Conservation (phyloP, 106 monocot genomes). For the Xerophyta viscosa region DNA sequence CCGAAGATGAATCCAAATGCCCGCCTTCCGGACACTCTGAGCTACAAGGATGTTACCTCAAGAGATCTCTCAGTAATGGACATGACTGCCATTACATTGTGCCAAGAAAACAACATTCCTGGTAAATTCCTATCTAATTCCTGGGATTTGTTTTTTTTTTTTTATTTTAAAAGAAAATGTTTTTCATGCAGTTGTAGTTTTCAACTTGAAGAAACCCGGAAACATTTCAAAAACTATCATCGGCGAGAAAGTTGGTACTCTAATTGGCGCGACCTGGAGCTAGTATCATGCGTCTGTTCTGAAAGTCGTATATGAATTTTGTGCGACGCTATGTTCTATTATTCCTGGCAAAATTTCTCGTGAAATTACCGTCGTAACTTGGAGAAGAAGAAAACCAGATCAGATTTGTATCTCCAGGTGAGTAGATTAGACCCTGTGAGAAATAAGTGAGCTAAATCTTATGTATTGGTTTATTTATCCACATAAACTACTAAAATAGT, state of each 20-base stretch:
- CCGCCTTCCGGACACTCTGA: slow-evolving; percentile 44
- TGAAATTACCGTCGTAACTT: no score
- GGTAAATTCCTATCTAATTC: slow-evolving; percentile 18
- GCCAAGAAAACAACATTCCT: slow-evolving; percentile 82
- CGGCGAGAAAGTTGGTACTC: slow-evolving; percentile 70
- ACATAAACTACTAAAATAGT: no score
- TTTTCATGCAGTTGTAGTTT: slow-evolving; percentile 54
- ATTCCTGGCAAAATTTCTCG: no score
- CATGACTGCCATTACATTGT: slow-evolving; percentile 74
- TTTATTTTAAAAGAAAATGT: background rate
- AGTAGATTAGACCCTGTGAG: no score
- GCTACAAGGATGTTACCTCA: slow-evolving; percentile 56
- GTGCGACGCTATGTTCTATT: no score
- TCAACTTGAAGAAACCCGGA: slow-evolving; percentile 64
- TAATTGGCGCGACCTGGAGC: slow-evolving; percentile 26
- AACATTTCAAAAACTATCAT: slow-evolving; percentile 64
- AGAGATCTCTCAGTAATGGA: slow-evolving; percentile 77
- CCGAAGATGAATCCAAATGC: slow-evolving; percentile 60
- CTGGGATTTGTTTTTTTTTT: background rate
- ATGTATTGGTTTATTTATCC: no score
- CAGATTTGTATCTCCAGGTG: no score
- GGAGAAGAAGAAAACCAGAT: no score
- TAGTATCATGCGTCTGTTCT: no score
- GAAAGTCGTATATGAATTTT: no score
- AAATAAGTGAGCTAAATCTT: no score